Evolutionary conservation across 257 asterid genomes (phyloP).

Genomic region (Mitragyna speciosa): DNA sequence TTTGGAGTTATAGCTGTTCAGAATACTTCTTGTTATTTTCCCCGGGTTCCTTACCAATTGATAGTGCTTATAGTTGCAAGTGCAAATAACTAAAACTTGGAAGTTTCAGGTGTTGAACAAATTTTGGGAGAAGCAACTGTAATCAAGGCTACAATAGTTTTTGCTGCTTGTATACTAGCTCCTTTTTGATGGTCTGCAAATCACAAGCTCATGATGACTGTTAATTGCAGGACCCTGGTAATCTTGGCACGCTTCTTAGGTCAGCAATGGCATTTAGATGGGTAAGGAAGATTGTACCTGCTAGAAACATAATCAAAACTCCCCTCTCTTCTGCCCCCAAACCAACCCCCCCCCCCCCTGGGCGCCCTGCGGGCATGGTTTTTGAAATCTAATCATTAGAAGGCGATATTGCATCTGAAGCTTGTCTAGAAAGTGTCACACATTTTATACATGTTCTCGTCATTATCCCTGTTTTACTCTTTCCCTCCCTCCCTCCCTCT

Average conservation of each 20-base stretch:
- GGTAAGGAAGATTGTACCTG: constrained; percentile 45
- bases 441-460: not conserved
- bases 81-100: not conserved
- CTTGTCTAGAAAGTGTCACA: not conserved
- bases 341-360: too few relatives aligned
- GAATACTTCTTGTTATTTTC: not conserved
- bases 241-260: constrained; percentile 86
- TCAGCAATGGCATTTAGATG: constrained; percentile 90
- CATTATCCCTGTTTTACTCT: not conserved
- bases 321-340: not conserved
- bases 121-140: constrained; percentile 1
- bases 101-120: not conserved
- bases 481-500: not conserved
- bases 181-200: not conserved
- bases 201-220: constrained; percentile 11
- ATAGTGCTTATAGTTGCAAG: not conserved
- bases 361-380: too few relatives aligned
- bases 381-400: not conserved
- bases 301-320: not conserved
- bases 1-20: not conserved
- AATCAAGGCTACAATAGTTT: not conserved
- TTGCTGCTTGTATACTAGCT: constrained; percentile 8
- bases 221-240: constrained; percentile 86
- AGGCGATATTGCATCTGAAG: not conserved
- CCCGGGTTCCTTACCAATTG: not conserved